A percentile compares a stretch with the other conserved stretches of the same genome.
Evolutionary conservation across 2,329 filamentous ascomycete genomes (phyloP).

Genomic region (Dothideomycetes sp.): DNA sequence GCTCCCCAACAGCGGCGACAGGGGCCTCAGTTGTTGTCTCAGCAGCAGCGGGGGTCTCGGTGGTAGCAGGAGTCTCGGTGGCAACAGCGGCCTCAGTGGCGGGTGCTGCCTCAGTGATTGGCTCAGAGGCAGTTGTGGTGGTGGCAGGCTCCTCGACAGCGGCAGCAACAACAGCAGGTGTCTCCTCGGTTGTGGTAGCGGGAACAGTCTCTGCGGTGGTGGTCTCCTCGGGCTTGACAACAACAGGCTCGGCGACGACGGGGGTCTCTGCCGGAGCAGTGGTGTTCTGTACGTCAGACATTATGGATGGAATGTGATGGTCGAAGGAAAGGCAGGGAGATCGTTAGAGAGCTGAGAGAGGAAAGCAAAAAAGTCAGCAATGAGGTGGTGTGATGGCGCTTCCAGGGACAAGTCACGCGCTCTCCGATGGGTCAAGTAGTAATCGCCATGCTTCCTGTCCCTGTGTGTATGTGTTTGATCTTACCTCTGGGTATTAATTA

Average conservation of each 20-base stretch:
- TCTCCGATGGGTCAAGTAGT: too few relatives aligned
- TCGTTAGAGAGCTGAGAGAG: slow-evolving; percentile 11
- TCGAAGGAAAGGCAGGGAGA: slow-evolving; percentile 4
- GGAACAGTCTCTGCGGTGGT: slow-evolving; percentile 11
- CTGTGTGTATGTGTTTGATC: too few relatives aligned
- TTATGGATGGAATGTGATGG: slow-evolving; percentile 15
- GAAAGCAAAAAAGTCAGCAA: slow-evolving; percentile 8
- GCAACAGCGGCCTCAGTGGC: slow-evolving; percentile 23
- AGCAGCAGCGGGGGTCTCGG: slow-evolving; percentile 29
- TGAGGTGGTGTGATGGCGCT: not conserved
- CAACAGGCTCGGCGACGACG: slow-evolving; percentile 13
- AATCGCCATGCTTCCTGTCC: too few relatives aligned
- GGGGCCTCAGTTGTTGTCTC: slow-evolving; percentile 23
- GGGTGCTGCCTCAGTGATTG: slow-evolving; percentile 24
- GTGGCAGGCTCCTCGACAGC: slow-evolving; percentile 4
- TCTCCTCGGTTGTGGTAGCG: slow-evolving; percentile 10
- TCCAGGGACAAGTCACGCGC: not conserved
- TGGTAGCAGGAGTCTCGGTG: slow-evolving; percentile 33
- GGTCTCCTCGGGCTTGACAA: slow-evolving; percentile 13
- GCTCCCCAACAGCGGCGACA: slow-evolving; percentile 32
- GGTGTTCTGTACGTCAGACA: slow-evolving; percentile 21
- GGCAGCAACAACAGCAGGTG: slow-evolving; percentile 10
- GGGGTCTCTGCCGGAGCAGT: slow-evolving; percentile 13
- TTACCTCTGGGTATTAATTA: slow-evolving; percentile 14
- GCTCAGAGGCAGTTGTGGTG: slow-evolving; percentile 2